Evolutionary conservation across 805 yeast species (phyloP).

Genomic region (Wickerhamiella spandovensis): DNA sequence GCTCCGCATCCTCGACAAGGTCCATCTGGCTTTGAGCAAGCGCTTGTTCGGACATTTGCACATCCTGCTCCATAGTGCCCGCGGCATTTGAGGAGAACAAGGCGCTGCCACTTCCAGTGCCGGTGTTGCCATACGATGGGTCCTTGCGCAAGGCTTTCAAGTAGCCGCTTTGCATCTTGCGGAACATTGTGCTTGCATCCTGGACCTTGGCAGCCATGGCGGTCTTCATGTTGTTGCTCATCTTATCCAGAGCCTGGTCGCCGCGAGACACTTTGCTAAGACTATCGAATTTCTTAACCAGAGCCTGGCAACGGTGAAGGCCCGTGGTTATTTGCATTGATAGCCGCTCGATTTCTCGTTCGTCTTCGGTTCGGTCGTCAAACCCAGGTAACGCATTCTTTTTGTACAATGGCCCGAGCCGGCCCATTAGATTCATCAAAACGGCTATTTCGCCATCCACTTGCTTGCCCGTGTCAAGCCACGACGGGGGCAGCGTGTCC

Average conservation of each 20-base stretch:
- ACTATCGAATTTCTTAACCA: conserved; percentile 52
- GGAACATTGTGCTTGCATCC: conserved; percentile 56
- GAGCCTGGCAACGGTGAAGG: conserved; percentile 66
- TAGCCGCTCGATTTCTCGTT: conserved; percentile 62
- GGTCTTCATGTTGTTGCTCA: conserved; percentile 71
- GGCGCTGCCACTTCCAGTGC: conserved; percentile 21
- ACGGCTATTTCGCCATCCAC: conserved; percentile 48
- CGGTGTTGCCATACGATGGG: conserved; percentile 26
- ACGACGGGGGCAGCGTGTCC: conserved; percentile 60
- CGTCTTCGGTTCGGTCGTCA: conserved; percentile 65
- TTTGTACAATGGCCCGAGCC: conserved; percentile 58
- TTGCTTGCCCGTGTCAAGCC: conserved; percentile 59
- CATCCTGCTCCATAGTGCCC: conserved; percentile 26
- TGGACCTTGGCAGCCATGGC: conserved; percentile 79
- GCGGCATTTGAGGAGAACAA: conserved; percentile 17
- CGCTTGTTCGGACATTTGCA: conserved; percentile 26
- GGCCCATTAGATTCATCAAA: conserved; percentile 42
- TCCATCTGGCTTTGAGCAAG: conserved; percentile 18
- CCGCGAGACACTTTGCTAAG: conserved; percentile 25
- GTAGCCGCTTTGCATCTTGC: conserved; percentile 81
- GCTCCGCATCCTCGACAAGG: conserved; percentile 20
- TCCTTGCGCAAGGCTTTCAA: conserved; percentile 73
- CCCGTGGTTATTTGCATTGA: conserved; percentile 60
- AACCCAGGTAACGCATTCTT: conserved; percentile 79
- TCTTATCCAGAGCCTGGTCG: conserved; percentile 40